These are phyloP conservation scores for Grosmannia clavigera DNA, from an alignment of 2,329 filamentous ascomycete genomes.

Conservation along the genomic window DNA sequence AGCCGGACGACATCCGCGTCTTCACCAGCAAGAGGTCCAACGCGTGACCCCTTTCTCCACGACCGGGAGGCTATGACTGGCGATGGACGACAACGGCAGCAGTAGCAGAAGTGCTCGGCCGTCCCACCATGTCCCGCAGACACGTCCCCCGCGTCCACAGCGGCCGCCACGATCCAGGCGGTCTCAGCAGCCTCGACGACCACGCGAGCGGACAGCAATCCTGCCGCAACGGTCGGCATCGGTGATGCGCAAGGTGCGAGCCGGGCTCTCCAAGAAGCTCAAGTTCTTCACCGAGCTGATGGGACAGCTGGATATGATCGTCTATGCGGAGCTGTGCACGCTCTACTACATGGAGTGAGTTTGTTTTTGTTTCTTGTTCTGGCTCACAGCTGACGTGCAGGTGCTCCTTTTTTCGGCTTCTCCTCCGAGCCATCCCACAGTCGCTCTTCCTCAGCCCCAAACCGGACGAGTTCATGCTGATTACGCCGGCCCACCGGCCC, in stretches of 20 bases:
- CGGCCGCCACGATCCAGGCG: neutral
- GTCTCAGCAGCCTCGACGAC: neutral
- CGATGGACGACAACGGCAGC: conserved; percentile 1
- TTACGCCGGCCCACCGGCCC: conserved; percentile 41
- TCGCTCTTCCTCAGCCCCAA: conserved; percentile 53
- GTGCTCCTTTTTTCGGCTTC: conserved; percentile 51
- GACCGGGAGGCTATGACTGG: neutral
- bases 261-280: conserved; percentile 40
- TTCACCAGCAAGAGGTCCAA: neutral
- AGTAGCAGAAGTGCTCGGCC: neutral
- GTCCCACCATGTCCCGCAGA: neutral
- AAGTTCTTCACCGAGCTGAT: conserved; percentile 49
- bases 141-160: neutral
- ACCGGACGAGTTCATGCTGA: conserved; percentile 40
- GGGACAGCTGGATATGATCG: conserved; percentile 47
- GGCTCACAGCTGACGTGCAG: conserved; percentile 22
- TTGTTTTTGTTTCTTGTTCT: neutral
- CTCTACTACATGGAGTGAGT: conserved; percentile 60
- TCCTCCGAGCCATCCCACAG: conserved; percentile 46
- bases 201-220: neutral
- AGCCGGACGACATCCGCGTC: too few relatives aligned
- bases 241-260: conserved; percentile 15
- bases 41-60: neutral
- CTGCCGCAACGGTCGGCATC: conserved; percentile 3
- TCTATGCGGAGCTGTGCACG: conserved; percentile 51